Evolutionary conservation across 1,284 basidiomycete genomes (phyloP), one percentile per base, ranked within the genome.

Genomic region (Ceratobasidium theobromae): DNA sequence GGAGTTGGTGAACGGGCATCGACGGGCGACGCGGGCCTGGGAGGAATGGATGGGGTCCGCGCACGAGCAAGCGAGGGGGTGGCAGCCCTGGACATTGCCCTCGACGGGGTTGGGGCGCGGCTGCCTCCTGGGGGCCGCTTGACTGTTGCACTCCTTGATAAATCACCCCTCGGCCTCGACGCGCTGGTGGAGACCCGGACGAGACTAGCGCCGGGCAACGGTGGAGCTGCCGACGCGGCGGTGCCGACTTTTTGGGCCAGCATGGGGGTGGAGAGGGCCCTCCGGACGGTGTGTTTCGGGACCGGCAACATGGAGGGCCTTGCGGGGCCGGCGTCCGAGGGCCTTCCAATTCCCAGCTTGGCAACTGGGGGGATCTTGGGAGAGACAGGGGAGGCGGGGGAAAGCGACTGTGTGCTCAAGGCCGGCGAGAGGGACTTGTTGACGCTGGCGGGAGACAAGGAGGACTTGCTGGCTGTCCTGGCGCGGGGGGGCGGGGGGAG

Each of bases 241-340:
- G 57, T 60, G 25, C 57, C 57, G n/a, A 60, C 57, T 28, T 60
- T 60, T 51, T 60, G 57, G 2, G 57, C 46, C 2, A 60, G 18
- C 57, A 60, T 60, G 1, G 57, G 57, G 11, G 57, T 60, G 18
- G 57, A 60, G 11, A 60, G 23, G 18, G 57, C 57, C 40, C 57
- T 27, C 16, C 57, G 57, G 21, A 60, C 57, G 18, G 57, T 60
- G 18, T 60, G 57, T 25, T 60, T 60, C 3, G 57, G 57, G 2
- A 60, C 46, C 25, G 57, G 57, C 45, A 60, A 16, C 57, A 60
- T 60, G 11, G 57, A 60, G 32, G 57, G 57, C 12, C 33, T 48
- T 32, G 30, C 54, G 1, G 18, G 45, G 12, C 45, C 45, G 14
- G 25, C 28, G 9, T 33, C 28, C 6, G 45, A 48, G 21, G 45